These are phyloP conservation scores for Priceomyces medius DNA, from an alignment of 805 yeast species.

Conservation along the genomic window DNA sequence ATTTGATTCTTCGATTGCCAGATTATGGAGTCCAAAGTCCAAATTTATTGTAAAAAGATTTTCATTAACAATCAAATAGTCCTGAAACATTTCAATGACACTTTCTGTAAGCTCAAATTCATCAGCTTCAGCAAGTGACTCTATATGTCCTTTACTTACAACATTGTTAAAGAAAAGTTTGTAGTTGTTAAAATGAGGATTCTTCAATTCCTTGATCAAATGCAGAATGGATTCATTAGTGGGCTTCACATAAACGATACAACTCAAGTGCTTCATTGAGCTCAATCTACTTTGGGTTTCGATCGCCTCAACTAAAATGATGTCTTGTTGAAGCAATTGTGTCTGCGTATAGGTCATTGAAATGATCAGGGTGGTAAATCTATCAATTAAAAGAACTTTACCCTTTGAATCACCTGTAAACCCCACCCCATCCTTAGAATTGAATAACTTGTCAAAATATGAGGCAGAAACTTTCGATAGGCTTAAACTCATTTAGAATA, in stretches of 20 bases:
- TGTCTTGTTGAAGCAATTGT: slow-evolving; percentile 73
- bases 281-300: slow-evolving; percentile 65
- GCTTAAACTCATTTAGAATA: slow-evolving; percentile 23
- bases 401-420: slow-evolving; percentile 39
- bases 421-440: slow-evolving; percentile 14
- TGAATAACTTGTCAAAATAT: slow-evolving; percentile 32
- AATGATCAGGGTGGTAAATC: slow-evolving; percentile 74
- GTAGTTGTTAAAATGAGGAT: slow-evolving; percentile 79
- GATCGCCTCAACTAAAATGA: slow-evolving; percentile 71
- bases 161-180: slow-evolving; percentile 76
- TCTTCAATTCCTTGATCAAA: slow-evolving; percentile 63
- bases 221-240: slow-evolving; percentile 57
- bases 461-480: slow-evolving; percentile 26
- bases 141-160: slow-evolving; percentile 74
- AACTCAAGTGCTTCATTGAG: slow-evolving; percentile 61
- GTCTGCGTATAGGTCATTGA: slow-evolving; percentile 92
- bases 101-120: slow-evolving; percentile 74
- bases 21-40: slow-evolving; percentile 12
- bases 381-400: slow-evolving; percentile 76
- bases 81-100: slow-evolving; percentile 83
- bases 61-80: slow-evolving; percentile 70
- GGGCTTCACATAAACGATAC: slow-evolving; percentile 79
- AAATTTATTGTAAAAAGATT: slow-evolving; percentile 50
- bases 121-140: slow-evolving; percentile 86
- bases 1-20: slow-evolving; percentile 31